These are phyloP conservation scores for Sphagnum magellanicum DNA, from an alignment of 228 moss, liverwort and hornwort species.

Conservation along the genomic window DNA sequence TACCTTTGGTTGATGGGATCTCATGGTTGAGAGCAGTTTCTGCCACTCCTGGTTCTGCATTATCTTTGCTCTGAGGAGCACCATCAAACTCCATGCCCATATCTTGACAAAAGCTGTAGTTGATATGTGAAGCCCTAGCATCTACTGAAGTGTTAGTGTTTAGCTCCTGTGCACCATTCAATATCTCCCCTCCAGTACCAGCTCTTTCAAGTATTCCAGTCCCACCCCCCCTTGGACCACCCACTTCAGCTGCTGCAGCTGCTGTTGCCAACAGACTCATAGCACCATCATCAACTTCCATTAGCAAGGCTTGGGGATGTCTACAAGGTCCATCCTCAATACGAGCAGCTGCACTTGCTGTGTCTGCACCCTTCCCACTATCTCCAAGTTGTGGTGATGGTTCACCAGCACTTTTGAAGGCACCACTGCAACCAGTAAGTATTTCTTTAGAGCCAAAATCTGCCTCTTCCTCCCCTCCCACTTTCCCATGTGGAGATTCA, in stretches of 20 bases:
- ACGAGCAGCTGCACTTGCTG: slow-evolving; percentile 13
- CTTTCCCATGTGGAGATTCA: neutral
- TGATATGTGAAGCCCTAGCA: slow-evolving; percentile 8
- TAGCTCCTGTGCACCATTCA: slow-evolving; percentile 9
- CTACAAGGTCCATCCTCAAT: slow-evolving; percentile 25
- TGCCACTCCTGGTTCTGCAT: slow-evolving; percentile 18
- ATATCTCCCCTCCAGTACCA: neutral
- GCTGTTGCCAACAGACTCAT: slow-evolving; percentile 88
- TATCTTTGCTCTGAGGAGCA: slow-evolving; percentile 23
- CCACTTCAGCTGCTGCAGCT: slow-evolving; percentile 52
- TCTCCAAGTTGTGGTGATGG: neutral
- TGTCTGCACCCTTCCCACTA: slow-evolving; percentile 3
- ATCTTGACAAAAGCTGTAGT: slow-evolving; percentile 10
- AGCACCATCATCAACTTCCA: slow-evolving; percentile 73
- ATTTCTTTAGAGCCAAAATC: neutral
- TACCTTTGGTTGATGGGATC: slow-evolving; percentile 10
- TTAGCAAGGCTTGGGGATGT: slow-evolving; percentile 31
- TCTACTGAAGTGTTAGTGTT: slow-evolving; percentile 15
- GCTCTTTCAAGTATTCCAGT: slow-evolving; percentile 12
- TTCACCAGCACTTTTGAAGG: neutral
- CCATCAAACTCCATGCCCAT: slow-evolving; percentile 25
- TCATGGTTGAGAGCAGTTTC: slow-evolving; percentile 8
- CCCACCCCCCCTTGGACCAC: slow-evolving; percentile 11
- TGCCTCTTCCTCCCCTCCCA: neutral
- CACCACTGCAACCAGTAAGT: neutral